Conservation (phyloP, 129 eudicot genomes). For the Flaveria robusta region DNA sequence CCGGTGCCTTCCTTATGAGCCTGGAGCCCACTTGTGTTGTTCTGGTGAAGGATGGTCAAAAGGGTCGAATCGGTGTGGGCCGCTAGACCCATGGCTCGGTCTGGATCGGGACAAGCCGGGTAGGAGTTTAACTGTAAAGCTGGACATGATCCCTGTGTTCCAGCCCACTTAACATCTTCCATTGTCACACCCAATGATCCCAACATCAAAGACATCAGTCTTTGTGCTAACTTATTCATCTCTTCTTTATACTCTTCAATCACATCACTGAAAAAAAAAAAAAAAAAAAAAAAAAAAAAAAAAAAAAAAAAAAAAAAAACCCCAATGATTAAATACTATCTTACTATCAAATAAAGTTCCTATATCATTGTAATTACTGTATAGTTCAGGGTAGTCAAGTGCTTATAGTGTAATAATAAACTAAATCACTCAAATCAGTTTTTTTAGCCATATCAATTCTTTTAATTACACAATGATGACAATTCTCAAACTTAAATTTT, state of each 20-base stretch:
- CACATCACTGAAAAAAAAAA: slow-evolving; percentile 78
- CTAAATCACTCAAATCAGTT: too few species aligned
- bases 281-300: too few species aligned
- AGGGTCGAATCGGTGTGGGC: slow-evolving; percentile 74
- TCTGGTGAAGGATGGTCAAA: slow-evolving; percentile 77
- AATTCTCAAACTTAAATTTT: not conserved
- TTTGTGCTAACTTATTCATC: slow-evolving; percentile 63
- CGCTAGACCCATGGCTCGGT: slow-evolving; percentile 86
- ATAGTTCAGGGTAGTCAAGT: too few species aligned
- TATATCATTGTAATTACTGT: too few species aligned
- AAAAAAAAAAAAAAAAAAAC: too few species aligned
- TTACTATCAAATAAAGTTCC: too few species aligned
- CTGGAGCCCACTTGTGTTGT: slow-evolving; percentile 75
- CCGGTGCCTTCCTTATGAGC: slow-evolving; percentile 55
- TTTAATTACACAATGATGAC: not conserved
- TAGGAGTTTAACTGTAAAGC: slow-evolving; percentile 79
- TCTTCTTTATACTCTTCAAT: slow-evolving; percentile 57
- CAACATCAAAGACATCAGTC: slow-evolving; percentile 65
- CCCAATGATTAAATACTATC: slow-evolving; percentile 19
- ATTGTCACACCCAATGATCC: slow-evolving; percentile 68
- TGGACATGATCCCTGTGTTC: slow-evolving; percentile 44
- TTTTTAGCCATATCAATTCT: too few species aligned
- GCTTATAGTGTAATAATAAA: too few species aligned
- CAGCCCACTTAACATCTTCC: slow-evolving; percentile 61
- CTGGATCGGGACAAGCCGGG: slow-evolving; percentile 92